Percentiles rank a stretch among this genome's conserved stretches.
Evolutionary conservation across 495 filamentous ascomycete genomes (phyloP).

Genomic region (Hypomontagnella submonticulosa): DNA sequence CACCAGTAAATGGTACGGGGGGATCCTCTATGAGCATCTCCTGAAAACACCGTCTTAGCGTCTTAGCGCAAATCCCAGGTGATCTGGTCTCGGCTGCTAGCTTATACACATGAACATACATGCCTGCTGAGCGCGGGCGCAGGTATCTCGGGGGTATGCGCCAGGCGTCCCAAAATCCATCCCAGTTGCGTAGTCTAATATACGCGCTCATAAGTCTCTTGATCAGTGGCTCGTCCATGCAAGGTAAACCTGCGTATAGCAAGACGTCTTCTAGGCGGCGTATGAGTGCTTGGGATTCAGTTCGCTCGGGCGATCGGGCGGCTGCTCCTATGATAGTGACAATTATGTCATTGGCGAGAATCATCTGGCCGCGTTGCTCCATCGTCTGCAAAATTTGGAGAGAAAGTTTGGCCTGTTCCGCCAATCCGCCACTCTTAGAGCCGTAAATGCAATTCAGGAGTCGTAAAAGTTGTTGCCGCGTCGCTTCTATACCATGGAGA

Average conservation of each 20-base stretch:
- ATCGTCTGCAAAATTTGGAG: slow-evolving; percentile 52
- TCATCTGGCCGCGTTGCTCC: slow-evolving; percentile 48
- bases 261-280: slow-evolving; percentile 45
- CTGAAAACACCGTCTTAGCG: slow-evolving; percentile 61
- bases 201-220: slow-evolving; percentile 60
- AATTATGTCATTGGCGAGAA: slow-evolving; percentile 53
- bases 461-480: slow-evolving; percentile 45
- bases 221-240: slow-evolving; percentile 59
- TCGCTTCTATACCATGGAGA: slow-evolving; percentile 47
- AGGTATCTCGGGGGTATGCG: slow-evolving; percentile 62
- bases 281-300: slow-evolving; percentile 23
- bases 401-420: slow-evolving; percentile 45
- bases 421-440: slow-evolving; percentile 11
- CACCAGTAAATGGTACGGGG: slow-evolving; percentile 57
- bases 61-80: slow-evolving; percentile 58
- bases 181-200: slow-evolving; percentile 57
- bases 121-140: slow-evolving; percentile 59
- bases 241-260: slow-evolving; percentile 50
- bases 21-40: slow-evolving; percentile 70
- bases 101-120: slow-evolving; percentile 69
- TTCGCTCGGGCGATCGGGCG: slow-evolving; percentile 10
- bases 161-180: slow-evolving; percentile 71
- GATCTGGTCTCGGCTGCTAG: slow-evolving; percentile 61
- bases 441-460: slow-evolving; percentile 52
- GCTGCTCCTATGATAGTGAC: slow-evolving; percentile 53